Base-by-base conservation (phyloP, 2,329 filamentous ascomycete genomes). In the Akanthomyces uredinophilus region DNA sequence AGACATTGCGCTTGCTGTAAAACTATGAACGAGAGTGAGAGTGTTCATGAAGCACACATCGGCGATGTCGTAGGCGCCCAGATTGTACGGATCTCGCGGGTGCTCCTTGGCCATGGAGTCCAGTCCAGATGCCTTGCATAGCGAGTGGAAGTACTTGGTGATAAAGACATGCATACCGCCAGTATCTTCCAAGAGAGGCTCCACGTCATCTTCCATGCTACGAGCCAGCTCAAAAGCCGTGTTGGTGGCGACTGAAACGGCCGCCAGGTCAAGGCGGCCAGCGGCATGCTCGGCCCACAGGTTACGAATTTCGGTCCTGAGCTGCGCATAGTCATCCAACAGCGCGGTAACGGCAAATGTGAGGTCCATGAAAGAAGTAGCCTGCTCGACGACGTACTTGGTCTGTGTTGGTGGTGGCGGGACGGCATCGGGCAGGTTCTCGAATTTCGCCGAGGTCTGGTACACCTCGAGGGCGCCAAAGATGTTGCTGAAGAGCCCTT, bases 141-240 rank as follows among this genome's bases (percentile, higher is more conserved):
- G 27, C 1, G 8, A 1, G 8, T 1, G 4, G 37, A 67, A 65
- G 51, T 60, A 47, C 14, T 3, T n/a, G 1, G 22, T 24, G 5
- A 68, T 14, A 1, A 29, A 1, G 1, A 5, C 16, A 3, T 29
- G 35, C 49, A 1, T 24, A 18, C 67, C 63, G 2, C 50, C 58
- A 0, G 57, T 29, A 22, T 64, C 61, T 3, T 61, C 59, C 1
- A 67, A 5, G 0, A 68, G 1, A 2, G 73, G 76, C 65, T 79
- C 75, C 60, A 83, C 81, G 46, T 84, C 78, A 66, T 83, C 80
- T 18, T 68, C 66, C 64, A 69, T 66, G 54, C 59, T 64, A 10
- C 62, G 65, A 4, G 66, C 66, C 11, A 68, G 7, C 22, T 66
- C 68, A 32, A 69, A 68, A 0, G 66, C 63, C 6, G 55, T 51